These are phyloP conservation scores for Bruguiera hainesii DNA, from an alignment of 441 rosid species.

Conservation along the genomic window DNA sequence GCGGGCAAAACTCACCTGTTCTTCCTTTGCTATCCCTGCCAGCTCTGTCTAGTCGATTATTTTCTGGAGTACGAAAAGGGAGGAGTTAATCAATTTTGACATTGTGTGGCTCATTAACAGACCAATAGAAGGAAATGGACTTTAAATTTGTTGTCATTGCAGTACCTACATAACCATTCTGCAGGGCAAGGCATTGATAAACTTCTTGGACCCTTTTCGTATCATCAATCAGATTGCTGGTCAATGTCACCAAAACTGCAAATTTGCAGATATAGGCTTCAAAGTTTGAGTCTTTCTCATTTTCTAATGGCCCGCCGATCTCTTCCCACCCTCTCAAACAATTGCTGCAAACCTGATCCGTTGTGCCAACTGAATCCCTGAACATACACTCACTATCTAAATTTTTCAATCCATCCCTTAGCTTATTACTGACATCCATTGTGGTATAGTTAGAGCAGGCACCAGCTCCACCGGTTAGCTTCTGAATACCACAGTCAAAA, in stretches of 20 bases:
- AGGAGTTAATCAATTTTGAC: no score
- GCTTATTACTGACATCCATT: constrained; percentile 28
- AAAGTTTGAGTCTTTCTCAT: constrained; percentile 9
- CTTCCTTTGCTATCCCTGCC: not conserved
- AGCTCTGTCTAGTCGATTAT: constrained; percentile 9
- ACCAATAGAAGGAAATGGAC: not conserved
- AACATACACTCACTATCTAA: constrained; percentile 31
- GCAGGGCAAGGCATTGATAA: constrained; percentile 34
- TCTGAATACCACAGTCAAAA: constrained; percentile 29
- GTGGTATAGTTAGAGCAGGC: constrained; percentile 40
- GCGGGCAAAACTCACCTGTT: constrained; percentile 17
- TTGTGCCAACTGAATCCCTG: constrained; percentile 11
- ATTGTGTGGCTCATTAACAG: not conserved
- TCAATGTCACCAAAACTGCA: constrained; percentile 40
- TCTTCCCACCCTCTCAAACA: constrained; percentile 42
- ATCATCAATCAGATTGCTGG: constrained; percentile 32
- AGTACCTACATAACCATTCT: constrained; percentile 26
- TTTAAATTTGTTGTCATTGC: not conserved
- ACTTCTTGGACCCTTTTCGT: constrained; percentile 25
- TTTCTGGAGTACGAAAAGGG: constrained; percentile 14
- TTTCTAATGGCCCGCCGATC: constrained; percentile 22
- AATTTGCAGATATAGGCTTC: constrained; percentile 36
- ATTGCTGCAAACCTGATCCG: constrained; percentile 22
- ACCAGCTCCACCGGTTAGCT: constrained; percentile 33
- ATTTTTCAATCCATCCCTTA: constrained; percentile 22